phyloP scores from a whole-genome alignment of 176 grass and related monocot genomes.

The Themeda triandra region DNA sequence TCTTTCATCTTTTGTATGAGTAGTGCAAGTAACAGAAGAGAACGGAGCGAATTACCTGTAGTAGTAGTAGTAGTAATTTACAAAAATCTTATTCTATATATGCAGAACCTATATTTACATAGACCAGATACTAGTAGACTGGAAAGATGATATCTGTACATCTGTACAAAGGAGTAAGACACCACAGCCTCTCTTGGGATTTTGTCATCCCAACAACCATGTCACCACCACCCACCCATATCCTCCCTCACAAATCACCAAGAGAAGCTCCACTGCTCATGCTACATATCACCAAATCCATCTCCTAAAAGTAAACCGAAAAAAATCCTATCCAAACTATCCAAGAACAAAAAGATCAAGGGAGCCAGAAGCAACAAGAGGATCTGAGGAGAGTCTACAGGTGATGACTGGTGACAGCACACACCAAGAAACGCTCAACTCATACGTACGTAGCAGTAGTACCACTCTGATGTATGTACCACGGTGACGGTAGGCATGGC shows the following conservation, averaged over 20 bases:
- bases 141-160: neutral
- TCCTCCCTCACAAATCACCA: conserved; percentile 1
- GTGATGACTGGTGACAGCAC: neutral
- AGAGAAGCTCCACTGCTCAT: conserved; percentile 22
- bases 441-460: neutral
- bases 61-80: neutral
- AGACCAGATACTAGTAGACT: neutral
- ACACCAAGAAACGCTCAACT: conserved; percentile 8
- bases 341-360: conserved; percentile 1
- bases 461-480: neutral
- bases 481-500: neutral
- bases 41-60: neutral
- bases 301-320: neutral
- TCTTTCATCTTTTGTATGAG: too few species aligned
- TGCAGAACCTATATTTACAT: conserved; percentile 29
- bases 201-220: neutral
- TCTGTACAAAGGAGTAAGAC: conserved; percentile 38
- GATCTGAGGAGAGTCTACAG: neutral
- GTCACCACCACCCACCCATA: neutral
- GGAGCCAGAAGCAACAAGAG: neutral
- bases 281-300: conserved; percentile 9
- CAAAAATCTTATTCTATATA: conserved; percentile 35
- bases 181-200: conserved; percentile 24
- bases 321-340: conserved; percentile 29
- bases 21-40: too few species aligned